Evolutionary conservation across 2,329 filamentous ascomycete genomes (phyloP), one percentile per base, ranked within the genome.

Genomic region (Alternaria hordeiaustralica): DNA sequence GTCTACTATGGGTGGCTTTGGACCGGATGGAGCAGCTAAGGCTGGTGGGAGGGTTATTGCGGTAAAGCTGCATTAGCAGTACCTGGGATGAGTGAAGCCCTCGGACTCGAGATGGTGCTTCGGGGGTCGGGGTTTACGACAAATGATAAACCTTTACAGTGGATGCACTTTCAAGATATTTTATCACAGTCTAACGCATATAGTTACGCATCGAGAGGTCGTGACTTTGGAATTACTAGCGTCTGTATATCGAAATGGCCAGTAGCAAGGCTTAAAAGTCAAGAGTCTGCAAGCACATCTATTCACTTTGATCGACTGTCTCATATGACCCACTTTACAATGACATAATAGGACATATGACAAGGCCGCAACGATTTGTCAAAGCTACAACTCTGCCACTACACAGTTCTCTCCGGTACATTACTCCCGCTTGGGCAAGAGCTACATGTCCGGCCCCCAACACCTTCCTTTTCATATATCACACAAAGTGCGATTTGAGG

Each of bases 21-120:
- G 50, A 5, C 46, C 65, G 7, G 71, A 75, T 54, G 72, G 73
- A n/a, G 59, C 44, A 21, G 60, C 66, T n/a, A 51, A 58, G 26
- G 68, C 65, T 45, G 74, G 72, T 12, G 75, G 71, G 1, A 75
- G 70, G 63, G 53, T 76, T 54, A 63, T 75, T 20, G 70, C 66
- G 36, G 49, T 74, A 15, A 30, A 28, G 26, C 26, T 60, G 26
- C n/a, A 33, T 18, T 46, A 53, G 20, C 1, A 25, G 21, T 20
- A 15, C 20, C 8, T 12, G 9, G 1, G 11, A 15, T n/a, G 20
- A 41, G 20, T n/a, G 2, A n/a, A 25, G 21, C 49, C 49, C 23
- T 49, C 45, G 45, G 21, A 51, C 18, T 33, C 11, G 13, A 23
- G 8, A 36, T n/a, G 18, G 26, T 33, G 18, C 18, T 36, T 51